Conservation (phyloP, 1,284 basidiomycete genomes). For the Somion occarium region DNA sequence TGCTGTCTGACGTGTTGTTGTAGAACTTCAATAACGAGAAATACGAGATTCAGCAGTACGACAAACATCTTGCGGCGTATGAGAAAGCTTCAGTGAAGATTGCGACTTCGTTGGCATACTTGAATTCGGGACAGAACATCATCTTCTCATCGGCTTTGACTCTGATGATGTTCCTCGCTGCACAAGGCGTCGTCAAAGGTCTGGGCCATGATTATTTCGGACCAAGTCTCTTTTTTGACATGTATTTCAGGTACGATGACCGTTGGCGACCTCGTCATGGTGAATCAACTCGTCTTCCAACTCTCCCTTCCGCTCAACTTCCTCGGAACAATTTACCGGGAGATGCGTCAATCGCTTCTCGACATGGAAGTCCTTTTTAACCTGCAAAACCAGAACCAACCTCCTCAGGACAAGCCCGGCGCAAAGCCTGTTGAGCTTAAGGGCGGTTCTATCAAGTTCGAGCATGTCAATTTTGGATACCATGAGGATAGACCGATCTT, state of each 20-base stretch:
- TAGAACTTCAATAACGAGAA: slow-evolving; percentile 97
- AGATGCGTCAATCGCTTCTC: slow-evolving; percentile 90
- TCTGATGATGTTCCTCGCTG: slow-evolving; percentile 93
- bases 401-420: slow-evolving; percentile 64
- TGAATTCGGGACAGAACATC: slow-evolving; percentile 96
- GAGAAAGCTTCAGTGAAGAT: slow-evolving; percentile 94
- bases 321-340: slow-evolving; percentile 94
- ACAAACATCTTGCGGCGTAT: slow-evolving; percentile 83
- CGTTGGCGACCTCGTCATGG: slow-evolving; percentile 96
- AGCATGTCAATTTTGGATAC: slow-evolving; percentile 91
- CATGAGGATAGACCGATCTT: slow-evolving; percentile 91
- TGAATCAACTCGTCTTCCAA: slow-evolving; percentile 99
- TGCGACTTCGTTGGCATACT: slow-evolving; percentile 86
- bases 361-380: slow-evolving; percentile 98
- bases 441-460: slow-evolving; percentile 89
- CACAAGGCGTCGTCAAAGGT: slow-evolving; percentile 92
- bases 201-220: slow-evolving; percentile 12
- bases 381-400: slow-evolving; percentile 79
- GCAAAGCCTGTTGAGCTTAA: slow-evolving; percentile 68
- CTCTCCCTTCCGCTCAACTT: slow-evolving; percentile 95
- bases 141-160: slow-evolving; percentile 95
- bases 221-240: not conserved
- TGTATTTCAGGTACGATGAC: slow-evolving; percentile 83
- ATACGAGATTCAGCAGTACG: slow-evolving; percentile 89
- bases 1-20: too few relatives aligned